Evolutionary conservation across 495 filamentous ascomycete genomes (phyloP).

Genomic region (Neurospora sp.): DNA sequence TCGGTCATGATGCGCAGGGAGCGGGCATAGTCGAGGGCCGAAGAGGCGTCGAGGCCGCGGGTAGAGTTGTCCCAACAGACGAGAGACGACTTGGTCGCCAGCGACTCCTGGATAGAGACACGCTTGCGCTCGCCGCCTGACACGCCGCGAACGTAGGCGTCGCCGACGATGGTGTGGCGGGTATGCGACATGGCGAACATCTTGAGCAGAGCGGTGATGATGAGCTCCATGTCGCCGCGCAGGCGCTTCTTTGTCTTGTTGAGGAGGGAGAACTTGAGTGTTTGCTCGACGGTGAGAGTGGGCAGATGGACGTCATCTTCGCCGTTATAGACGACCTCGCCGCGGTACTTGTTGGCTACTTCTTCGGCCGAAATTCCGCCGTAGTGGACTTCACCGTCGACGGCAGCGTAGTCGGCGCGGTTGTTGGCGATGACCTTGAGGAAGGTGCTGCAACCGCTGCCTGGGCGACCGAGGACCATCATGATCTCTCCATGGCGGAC

Average conservation of each 20-base stretch:
- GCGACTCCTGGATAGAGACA: constrained; percentile 44
- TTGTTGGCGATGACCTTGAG: constrained; percentile 70
- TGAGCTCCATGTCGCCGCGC: constrained; percentile 55
- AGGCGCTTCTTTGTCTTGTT: constrained; percentile 73
- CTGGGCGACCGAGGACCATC: constrained; percentile 72
- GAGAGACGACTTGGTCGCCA: constrained; percentile 36
- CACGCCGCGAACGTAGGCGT: constrained; percentile 67
- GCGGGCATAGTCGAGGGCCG: constrained; percentile 70
- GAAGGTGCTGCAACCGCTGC: constrained; percentile 72
- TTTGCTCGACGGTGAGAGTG: constrained; percentile 67
- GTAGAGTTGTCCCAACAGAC: constrained; percentile 64
- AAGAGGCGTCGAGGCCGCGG: constrained; percentile 68
- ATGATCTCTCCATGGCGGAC: constrained; percentile 72
- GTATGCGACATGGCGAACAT: constrained; percentile 74
- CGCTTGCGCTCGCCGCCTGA: constrained; percentile 53
- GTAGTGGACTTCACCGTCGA: constrained; percentile 65
- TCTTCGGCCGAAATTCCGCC: constrained; percentile 64
- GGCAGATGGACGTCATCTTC: constrained; percentile 80
- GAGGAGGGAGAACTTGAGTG: constrained; percentile 69
- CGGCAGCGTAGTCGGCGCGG: constrained; percentile 50
- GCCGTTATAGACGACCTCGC: constrained; percentile 74
- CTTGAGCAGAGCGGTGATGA: constrained; percentile 59
- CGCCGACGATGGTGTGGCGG: constrained; percentile 71
- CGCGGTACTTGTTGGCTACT: constrained; percentile 58
- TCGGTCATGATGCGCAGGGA: constrained; percentile 76